These are phyloP conservation scores for Xerocomellus chrysenteron DNA, from an alignment of 768 basidiomycete species.

Conservation along the genomic window DNA sequence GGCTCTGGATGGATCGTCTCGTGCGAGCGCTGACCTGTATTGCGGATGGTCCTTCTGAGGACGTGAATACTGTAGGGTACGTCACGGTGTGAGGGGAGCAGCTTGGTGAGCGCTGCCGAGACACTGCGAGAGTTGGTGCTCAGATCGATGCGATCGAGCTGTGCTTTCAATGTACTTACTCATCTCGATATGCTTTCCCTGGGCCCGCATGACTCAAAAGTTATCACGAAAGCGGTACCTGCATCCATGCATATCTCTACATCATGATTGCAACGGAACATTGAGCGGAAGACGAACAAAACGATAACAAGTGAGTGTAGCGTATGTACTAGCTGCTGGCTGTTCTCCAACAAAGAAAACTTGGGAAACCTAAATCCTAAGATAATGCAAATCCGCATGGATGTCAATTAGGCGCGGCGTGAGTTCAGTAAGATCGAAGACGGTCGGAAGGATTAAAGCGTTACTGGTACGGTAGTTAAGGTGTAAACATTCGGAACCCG, in stretches of 20 bases:
- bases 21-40: slow-evolving; percentile 8
- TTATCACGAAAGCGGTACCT: background rate
- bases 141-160: slow-evolving; percentile 14
- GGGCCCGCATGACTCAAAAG: too few relatives aligned
- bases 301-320: background rate
- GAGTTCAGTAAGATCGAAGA: too few relatives aligned
- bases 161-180: background rate
- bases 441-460: background rate
- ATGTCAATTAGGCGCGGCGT: background rate
- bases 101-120: slow-evolving; percentile 4
- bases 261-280: background rate
- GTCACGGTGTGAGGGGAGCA: slow-evolving; percentile 11
- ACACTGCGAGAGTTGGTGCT: background rate
- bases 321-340: too few relatives aligned
- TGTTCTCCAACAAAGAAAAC: too few relatives aligned
- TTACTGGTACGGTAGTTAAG: background rate
- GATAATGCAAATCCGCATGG: background rate
- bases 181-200: background rate
- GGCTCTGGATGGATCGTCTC: slow-evolving; percentile 14
- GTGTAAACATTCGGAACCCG: background rate
- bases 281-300: background rate
- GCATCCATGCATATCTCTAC: too few relatives aligned
- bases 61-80: slow-evolving; percentile 13
- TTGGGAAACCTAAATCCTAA: too few relatives aligned
- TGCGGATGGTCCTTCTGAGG: slow-evolving; percentile 18